These are phyloP conservation scores for Candida nonsorbophila DNA, from an alignment of 805 yeast species.

Conservation along the genomic window DNA sequence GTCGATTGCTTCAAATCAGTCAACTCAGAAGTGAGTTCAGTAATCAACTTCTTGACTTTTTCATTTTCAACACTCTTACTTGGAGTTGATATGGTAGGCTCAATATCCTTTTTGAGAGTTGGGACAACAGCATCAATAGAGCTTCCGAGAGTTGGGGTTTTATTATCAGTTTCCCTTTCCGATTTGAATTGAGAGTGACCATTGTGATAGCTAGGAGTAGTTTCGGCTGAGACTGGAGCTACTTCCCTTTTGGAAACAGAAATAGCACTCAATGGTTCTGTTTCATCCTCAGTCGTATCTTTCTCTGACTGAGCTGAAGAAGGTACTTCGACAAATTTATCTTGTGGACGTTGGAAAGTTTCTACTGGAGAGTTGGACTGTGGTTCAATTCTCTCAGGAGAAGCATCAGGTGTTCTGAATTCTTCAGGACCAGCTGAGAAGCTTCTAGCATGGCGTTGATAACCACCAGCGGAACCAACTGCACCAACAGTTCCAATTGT, in stretches of 20 bases:
- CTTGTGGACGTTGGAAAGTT: constrained; percentile 4
- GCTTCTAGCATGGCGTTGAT: constrained; percentile 29
- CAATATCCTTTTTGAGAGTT: not conserved
- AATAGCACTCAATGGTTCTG: no score
- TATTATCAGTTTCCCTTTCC: no score
- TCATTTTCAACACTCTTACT: constrained; percentile 13
- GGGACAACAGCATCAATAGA: no score
- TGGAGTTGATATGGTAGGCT: constrained; percentile 1
- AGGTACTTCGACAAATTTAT: constrained; percentile 27
- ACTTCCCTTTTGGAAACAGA: no score
- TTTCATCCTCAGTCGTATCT: constrained; percentile 10
- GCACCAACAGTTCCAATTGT: constrained; percentile 1
- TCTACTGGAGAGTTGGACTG: not conserved
- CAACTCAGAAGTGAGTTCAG: constrained; percentile 28
- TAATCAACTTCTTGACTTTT: constrained; percentile 24
- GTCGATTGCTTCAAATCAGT: constrained; percentile 24
- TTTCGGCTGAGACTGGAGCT: no score
- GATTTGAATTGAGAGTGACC: no score
- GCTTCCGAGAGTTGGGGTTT: no score
- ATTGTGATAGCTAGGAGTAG: no score
- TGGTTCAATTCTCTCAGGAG: constrained; percentile 15
- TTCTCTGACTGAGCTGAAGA: constrained; percentile 17
- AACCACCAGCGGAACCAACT: constrained; percentile 4
- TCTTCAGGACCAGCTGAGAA: constrained; percentile 31
- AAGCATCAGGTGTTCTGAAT: constrained; percentile 22